These are phyloP conservation scores for Erodium chrysanthum DNA, from an alignment of 441 rosid species.

Conservation along the genomic window DNA sequence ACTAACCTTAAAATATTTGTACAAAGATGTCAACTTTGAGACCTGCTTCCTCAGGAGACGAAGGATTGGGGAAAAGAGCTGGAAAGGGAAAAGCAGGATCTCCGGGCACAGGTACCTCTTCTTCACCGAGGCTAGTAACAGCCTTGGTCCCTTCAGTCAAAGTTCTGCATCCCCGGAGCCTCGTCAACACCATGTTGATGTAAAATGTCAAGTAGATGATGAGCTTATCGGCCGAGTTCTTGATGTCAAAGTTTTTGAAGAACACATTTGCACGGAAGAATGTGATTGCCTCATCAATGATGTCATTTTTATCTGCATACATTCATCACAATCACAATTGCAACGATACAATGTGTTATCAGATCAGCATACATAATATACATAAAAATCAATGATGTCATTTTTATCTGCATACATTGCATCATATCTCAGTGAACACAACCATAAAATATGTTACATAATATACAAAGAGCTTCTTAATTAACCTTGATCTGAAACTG, in stretches of 20 bases:
- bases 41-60: conserved; percentile 72
- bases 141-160: conserved; percentile 94
- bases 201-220: conserved; percentile 83
- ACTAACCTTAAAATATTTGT: too few relatives aligned
- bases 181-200: conserved; percentile 78
- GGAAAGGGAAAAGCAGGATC: conserved; percentile 84
- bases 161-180: conserved; percentile 92
- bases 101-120: conserved; percentile 83
- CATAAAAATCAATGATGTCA: conserved; percentile 68
- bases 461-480: conserved; percentile 14
- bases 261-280: conserved; percentile 89
- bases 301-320: conserved; percentile 60
- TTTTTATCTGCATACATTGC: conserved; percentile 44
- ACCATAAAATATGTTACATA: too few relatives aligned
- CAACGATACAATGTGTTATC: not conserved
- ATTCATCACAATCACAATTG: conserved; percentile 10
- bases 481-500: conserved; percentile 71
- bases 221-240: conserved; percentile 85
- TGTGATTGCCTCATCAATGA: conserved; percentile 85
- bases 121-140: conserved; percentile 75
- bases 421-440: not conserved
- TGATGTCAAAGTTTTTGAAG: conserved; percentile 77
- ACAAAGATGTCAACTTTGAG: too few relatives aligned
- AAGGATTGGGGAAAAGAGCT: conserved; percentile 64
- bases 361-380: too few relatives aligned